Evolutionary conservation across 2,329 filamentous ascomycete genomes (phyloP), one percentile per base, ranked within the genome.

Genomic region (Colletotrichum sp.): DNA sequence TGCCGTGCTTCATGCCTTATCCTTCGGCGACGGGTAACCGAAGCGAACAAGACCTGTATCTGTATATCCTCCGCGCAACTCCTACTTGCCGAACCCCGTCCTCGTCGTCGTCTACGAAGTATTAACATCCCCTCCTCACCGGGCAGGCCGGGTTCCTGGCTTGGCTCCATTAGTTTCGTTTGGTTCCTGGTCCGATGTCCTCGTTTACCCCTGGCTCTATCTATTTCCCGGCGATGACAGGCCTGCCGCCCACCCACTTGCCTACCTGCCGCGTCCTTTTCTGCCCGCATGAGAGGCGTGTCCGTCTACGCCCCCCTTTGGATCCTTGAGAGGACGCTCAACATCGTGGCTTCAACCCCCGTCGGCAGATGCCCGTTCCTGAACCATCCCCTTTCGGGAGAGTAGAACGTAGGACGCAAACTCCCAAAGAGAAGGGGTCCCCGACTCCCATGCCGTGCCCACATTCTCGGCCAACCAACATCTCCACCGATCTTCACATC

Each of bases 291-390:
- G 55, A 68, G 18, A n/a, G 57, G 32, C 34, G 39, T 63, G 57
- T 52, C 62, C 68, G 34, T 39, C 68, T 52, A 49, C 44, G 44
- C 44, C 44, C 44, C 44, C 44, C n/a, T 49, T 49, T 49, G 10
- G 44, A 21, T 21, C 36, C 49, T 63, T 52, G 57, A 10, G 68
- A 21, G n/a, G 32, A 32, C 28, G 28, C 28, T 64, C 62, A 16
- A 36, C 34, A 30, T 71, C 36, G 60, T 64, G 34, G 68, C 60
- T n/a, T 39, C 28, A 62, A 67, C 24, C 70, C 67, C 60, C 36
- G 13, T 71, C 72, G 72, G 72, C 69, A 72, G 68, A 67, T 65
- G 70, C 30, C 64, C 32, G 69, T 76, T 68, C 73, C 73, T 73
- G 70, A 21, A 65, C 64, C 70, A 68, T 64, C 5, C 70, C 57